Evolutionary conservation across 192 early-diverging fungal genomes (phyloP).

Genomic region (Coemansia sp.): DNA sequence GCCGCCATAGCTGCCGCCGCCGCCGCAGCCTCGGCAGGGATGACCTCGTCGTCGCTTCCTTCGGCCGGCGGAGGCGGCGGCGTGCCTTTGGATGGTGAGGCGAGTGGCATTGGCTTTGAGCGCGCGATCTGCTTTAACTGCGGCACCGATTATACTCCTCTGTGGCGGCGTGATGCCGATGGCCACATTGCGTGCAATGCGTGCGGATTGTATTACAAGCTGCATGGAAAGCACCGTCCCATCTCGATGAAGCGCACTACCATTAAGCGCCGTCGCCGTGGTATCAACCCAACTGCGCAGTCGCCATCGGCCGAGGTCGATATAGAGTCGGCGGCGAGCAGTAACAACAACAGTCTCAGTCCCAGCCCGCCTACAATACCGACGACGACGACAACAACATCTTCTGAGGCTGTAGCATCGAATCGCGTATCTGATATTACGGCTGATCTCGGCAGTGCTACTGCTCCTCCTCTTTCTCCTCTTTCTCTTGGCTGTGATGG

Average conservation of each 20-base stretch:
- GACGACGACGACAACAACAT: too few relatives aligned
- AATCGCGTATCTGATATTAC: neutral
- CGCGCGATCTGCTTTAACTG: conserved; percentile 72
- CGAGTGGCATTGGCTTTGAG: conserved; percentile 6
- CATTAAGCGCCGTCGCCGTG: conserved; percentile 74
- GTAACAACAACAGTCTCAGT: conserved; percentile 14
- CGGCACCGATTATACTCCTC: conserved; percentile 71
- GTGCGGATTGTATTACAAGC: conserved; percentile 90
- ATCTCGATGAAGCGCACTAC: conserved; percentile 75
- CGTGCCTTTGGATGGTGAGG: neutral
- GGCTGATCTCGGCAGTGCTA: neutral
- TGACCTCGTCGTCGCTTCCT: neutral
- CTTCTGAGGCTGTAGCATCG: neutral
- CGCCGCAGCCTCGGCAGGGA: neutral
- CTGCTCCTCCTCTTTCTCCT: neutral
- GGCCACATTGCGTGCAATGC: conserved; percentile 88
- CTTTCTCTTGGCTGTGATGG: neutral
- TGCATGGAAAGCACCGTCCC: conserved; percentile 82
- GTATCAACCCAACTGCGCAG: conserved; percentile 18
- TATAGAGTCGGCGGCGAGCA: conserved; percentile 7
- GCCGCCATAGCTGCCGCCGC: conserved; percentile 24
- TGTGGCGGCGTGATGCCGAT: conserved; percentile 77
- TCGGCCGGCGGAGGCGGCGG: neutral
- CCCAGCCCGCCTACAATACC: conserved; percentile 22
- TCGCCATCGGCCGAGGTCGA: neutral